Percentiles rank a stretch among this genome's conserved stretches.
phyloP scores from a whole-genome alignment of 257 asterid species.

The Haberlea rhodopensis region DNA sequence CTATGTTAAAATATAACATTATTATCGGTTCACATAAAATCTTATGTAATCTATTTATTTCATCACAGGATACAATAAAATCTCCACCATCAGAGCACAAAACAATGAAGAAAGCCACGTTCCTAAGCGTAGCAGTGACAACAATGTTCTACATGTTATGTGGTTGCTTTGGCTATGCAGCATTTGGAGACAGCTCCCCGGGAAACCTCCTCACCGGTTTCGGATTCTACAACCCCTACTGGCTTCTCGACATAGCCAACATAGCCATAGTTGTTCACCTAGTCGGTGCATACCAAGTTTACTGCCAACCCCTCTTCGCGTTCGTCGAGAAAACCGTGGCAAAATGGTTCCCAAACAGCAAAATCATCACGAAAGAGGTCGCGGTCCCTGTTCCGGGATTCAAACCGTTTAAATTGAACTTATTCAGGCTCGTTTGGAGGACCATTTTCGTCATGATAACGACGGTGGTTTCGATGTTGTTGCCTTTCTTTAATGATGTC shows the following conservation, averaged over 20 bases:
- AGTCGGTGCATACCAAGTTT: conserved; percentile 87
- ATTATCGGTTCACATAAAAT: no score
- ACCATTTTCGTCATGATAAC: conserved; percentile 59
- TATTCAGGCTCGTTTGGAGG: conserved; percentile 69
- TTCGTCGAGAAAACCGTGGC: conserved; percentile 62
- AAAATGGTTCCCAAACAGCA: conserved; percentile 45
- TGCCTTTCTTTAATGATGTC: conserved; percentile 82
- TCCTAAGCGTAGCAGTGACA: conserved; percentile 62
- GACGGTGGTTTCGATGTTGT: conserved; percentile 64
- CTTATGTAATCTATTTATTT: neutral
- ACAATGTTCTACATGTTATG: conserved; percentile 90
- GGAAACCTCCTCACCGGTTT: conserved; percentile 86
- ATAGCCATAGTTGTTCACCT: conserved; percentile 74
- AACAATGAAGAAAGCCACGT: conserved; percentile 79
- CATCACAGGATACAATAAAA: conserved; percentile 64
- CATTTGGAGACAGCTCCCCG: conserved; percentile 82
- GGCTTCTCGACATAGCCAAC: conserved; percentile 89
- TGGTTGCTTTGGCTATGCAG: conserved; percentile 90
- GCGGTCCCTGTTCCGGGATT: conserved; percentile 47
- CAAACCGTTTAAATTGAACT: conserved; percentile 42
- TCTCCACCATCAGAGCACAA: conserved; percentile 74
- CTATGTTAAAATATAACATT: no score
- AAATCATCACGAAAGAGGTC: conserved; percentile 45
- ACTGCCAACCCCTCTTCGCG: conserved; percentile 81
- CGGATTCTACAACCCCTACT: conserved; percentile 81